Evolutionary conservation across 1,139 yeast genomes (phyloP).

Genomic region (Pneumocystis carinii): DNA sequence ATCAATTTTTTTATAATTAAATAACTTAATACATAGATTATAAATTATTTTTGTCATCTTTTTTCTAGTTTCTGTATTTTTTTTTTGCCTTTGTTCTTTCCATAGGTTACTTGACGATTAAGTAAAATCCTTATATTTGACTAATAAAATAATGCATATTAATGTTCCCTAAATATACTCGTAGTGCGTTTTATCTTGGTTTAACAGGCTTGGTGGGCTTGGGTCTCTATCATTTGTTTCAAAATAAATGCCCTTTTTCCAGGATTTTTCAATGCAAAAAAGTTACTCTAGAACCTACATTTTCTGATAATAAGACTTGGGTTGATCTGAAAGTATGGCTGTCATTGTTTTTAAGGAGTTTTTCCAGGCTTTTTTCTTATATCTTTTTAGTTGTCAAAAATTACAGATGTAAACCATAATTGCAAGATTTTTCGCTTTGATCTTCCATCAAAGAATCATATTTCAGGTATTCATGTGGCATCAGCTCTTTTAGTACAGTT

Average conservation of each 20-base stretch:
- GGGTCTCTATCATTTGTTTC: background rate
- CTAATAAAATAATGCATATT: too few relatives aligned
- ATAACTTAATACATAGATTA: too few relatives aligned
- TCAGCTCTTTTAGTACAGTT: constrained; percentile 69
- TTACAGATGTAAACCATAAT: constrained; percentile 19
- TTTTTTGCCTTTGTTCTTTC: background rate
- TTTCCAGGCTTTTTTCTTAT: constrained; percentile 30
- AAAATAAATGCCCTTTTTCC: background rate
- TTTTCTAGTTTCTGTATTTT: background rate
- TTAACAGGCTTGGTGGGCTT: background rate
- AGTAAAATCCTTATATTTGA: too few relatives aligned
- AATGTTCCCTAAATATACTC: background rate
- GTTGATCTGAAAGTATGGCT: constrained; percentile 52
- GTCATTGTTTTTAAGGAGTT: constrained; percentile 29
- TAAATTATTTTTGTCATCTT: background rate
- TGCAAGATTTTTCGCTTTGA: constrained; percentile 58
- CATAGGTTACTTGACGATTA: background rate
- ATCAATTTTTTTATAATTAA: background rate
- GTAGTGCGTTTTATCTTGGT: background rate
- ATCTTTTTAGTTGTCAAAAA: constrained; percentile 5
- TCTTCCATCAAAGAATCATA: constrained; percentile 51
- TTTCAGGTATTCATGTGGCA: constrained; percentile 68
- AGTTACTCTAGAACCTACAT: constrained; percentile 1
- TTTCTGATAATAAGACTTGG: constrained; percentile 35
- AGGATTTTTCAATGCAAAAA: background rate